phyloP scores from a whole-genome alignment of 2,329 filamentous ascomycete species.

The Tympanopsis confertula region DNA sequence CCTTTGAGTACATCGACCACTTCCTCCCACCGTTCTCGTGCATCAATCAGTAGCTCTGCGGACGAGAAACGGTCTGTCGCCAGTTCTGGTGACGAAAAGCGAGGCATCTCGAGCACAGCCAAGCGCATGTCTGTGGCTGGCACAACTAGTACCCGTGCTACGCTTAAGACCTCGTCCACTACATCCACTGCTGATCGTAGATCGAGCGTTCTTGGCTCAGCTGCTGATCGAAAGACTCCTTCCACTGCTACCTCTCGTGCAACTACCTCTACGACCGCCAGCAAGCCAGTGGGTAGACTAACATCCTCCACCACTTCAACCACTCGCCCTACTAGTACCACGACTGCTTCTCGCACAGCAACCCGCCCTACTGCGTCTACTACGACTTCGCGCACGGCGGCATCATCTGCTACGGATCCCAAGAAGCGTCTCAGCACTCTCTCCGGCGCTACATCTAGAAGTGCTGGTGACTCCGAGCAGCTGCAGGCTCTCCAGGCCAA shows the following conservation, averaged over 20 bases:
- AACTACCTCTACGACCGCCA: not conserved
- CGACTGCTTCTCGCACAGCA: not conserved
- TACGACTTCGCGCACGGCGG: no score
- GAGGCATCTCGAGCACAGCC: constrained; percentile 24
- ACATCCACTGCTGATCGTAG: constrained; percentile 21
- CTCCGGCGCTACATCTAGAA: not conserved
- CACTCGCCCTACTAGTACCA: not conserved
- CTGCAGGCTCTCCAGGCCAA: constrained; percentile 18
- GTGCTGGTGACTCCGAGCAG: constrained; percentile 5
- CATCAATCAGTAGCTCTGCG: constrained; percentile 24
- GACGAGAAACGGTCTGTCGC: constrained; percentile 26
- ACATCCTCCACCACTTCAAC: not conserved
- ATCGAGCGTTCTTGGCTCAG: constrained; percentile 20
- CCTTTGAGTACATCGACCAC: constrained; percentile 16
- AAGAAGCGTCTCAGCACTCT: not conserved
- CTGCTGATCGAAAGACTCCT: constrained; percentile 15
- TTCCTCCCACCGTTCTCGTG: constrained; percentile 19
- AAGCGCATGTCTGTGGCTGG: constrained; percentile 30
- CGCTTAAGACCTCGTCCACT: constrained; percentile 17
- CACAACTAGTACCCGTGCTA: constrained; percentile 14
- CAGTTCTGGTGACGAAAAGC: constrained; percentile 29
- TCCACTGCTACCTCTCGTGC: not conserved
- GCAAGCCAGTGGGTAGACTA: no score
- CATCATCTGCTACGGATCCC: not conserved
- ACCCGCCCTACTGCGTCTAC: not conserved